A percentile compares a stretch with the other conserved stretches of the same genome.
Evolutionary conservation across 495 filamentous ascomycete genomes (phyloP).

Genomic region (Aspergillus nanangensis): DNA sequence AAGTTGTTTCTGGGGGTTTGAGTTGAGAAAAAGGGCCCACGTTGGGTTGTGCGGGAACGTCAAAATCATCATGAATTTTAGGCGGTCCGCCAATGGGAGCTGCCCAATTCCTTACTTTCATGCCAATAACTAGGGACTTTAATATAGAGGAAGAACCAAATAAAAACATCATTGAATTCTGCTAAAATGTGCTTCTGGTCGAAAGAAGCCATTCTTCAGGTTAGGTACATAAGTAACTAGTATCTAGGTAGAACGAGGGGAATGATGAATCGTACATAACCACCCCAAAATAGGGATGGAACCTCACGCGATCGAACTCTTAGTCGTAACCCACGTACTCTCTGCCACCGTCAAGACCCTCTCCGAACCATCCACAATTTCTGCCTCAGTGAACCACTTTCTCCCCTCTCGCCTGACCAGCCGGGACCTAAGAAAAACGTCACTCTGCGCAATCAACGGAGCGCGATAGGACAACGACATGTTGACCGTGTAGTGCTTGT

Average conservation of each 20-base stretch:
- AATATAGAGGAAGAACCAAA: no score
- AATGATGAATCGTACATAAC: no score
- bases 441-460: background rate
- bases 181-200: no score
- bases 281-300: no score
- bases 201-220: no score
- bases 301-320: background rate
- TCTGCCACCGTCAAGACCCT: constrained; percentile 1
- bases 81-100: background rate
- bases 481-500: background rate
- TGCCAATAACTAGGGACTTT: no score
- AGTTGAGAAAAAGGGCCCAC: background rate
- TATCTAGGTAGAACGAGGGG: no score
- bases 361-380: background rate
- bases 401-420: background rate
- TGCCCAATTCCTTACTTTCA: no score
- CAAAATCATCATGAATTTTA: background rate
- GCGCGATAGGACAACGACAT: constrained; percentile 2
- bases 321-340: constrained; percentile 3
- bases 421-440: background rate
- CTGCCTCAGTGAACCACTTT: constrained; percentile 3
- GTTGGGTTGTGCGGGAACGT: background rate
- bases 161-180: no score
- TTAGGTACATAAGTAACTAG: no score
- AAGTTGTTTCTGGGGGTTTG: background rate